Base-by-base conservation (phyloP, 345 rosid genomes). In the Geranium rotundifolium region DNA sequence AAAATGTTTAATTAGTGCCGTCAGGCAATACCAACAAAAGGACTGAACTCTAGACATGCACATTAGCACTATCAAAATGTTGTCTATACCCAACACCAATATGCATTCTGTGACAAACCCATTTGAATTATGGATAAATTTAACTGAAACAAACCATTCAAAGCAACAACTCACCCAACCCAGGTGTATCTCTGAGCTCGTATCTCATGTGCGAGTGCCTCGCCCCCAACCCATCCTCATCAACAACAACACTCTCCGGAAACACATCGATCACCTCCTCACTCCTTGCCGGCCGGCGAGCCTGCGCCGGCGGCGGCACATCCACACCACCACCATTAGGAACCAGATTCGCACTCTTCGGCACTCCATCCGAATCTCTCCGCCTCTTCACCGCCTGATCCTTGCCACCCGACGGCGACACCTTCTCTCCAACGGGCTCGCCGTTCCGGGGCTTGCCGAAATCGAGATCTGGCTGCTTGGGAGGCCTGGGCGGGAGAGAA, bases 181-280 rank as follows among this genome's bases (percentile, higher is more conserved):
- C 99, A 69, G 99, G 99, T 7, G 87, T 74, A 72, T 87, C 97
- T 74, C 97, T 72, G 54, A 93, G 85, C 69, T 85, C 91, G 76
- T 89, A 93, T 75, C 83, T 93, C 95, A 93, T 79, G 67, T 84
- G 97, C 19, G 86, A 62, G 70, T 73, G 91, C 69, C 95, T 82
- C 58, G 76, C 79, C 19, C 62, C 76, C 18, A 82, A 70, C 41
- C 85, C 87, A 61, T 79, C 85, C 65, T 82, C 97, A 54, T 84
- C 96, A 65, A 77, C 79, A 9, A 67, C 79, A 9, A 67, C 52
- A 46, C 52, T 71, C 69, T 68, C 81, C n/a, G 80, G 90, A 81
- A 80, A 72, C 69, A 81, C 84, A 69, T 84, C 95, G 19, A 78
- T 77, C 9, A 56, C 79, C 54, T 80, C 91, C 58, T 76, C 91